A percentile compares a stretch with the other conserved stretches of the same genome.
Conservation (phyloP, 2,329 filamentous ascomycete species). For the Colletotrichum sp. region DNA sequence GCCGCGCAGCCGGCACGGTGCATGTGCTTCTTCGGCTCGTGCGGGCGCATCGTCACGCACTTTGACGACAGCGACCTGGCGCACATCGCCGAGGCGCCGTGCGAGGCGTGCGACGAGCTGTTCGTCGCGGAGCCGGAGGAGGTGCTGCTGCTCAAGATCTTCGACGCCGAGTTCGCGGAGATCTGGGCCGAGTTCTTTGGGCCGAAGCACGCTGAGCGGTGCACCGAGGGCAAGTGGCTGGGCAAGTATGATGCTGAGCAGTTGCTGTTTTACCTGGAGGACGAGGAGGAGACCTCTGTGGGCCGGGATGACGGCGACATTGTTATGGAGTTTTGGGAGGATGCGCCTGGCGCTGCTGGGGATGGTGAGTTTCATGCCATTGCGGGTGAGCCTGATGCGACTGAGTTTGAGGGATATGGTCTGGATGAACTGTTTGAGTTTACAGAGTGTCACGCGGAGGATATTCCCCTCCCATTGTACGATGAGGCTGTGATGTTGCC, state of each 20-base stretch:
- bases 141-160: neutral
- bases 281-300: neutral
- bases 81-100: neutral
- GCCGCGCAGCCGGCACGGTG: neutral
- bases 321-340: neutral
- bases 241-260: neutral
- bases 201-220: neutral
- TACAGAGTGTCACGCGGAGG: neutral
- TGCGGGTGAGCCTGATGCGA: neutral
- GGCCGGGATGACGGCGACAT: neutral
- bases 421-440: neutral
- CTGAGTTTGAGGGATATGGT: neutral
- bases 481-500: neutral
- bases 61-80: neutral
- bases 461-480: neutral
- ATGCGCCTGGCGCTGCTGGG: neutral
- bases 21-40: slow-evolving; percentile 18
- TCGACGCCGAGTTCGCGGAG: neutral
- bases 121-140: slow-evolving; percentile 1
- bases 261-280: neutral
- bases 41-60: neutral
- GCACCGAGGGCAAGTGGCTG: slow-evolving; percentile 6
- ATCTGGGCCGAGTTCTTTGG: slow-evolving; percentile 1
- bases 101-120: neutral
- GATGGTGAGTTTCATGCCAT: neutral